Percentiles rank a stretch among this genome's conserved stretches.
phyloP scores from a whole-genome alignment of 2,329 filamentous ascomycete species.

The Fusarium beomiforme region DNA sequence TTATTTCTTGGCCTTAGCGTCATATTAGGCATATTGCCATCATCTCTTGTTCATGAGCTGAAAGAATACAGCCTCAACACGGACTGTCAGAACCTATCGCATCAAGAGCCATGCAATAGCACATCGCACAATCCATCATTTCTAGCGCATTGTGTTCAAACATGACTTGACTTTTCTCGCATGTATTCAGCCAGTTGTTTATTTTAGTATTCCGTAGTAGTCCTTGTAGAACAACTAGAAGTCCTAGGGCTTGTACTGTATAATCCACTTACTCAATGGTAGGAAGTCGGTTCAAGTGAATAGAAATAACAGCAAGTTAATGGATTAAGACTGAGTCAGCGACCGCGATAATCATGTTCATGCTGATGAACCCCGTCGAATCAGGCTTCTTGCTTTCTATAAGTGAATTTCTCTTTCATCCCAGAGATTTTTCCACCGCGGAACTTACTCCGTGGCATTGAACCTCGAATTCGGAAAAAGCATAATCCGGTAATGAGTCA shows the following conservation, averaged over 20 bases:
- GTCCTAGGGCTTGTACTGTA: no score
- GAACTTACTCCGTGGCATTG: no score
- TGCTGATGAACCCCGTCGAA: neutral
- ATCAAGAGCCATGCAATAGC: neutral
- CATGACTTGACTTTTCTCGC: neutral
- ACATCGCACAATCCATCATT: accelerated
- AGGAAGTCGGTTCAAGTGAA: neutral
- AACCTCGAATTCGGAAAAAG: neutral
- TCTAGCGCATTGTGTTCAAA: neutral
- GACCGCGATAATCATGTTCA: no score
- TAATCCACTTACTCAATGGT: no score
- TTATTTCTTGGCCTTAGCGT: neutral
- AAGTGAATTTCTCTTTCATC: neutral
- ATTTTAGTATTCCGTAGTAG: neutral
- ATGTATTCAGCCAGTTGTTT: neutral
- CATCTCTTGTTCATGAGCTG: neutral
- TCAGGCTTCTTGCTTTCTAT: neutral
- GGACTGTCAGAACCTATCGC: neutral
- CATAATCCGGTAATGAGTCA: neutral
- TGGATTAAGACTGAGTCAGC: neutral
- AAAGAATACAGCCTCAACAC: neutral
- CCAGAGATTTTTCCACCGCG: no score
- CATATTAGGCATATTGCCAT: neutral
- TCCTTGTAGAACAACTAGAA: neutral
- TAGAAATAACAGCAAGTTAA: neutral